Evolutionary conservation across 305 asterid genomes (phyloP).

Genomic region (Fraxinus angustifolia): DNA sequence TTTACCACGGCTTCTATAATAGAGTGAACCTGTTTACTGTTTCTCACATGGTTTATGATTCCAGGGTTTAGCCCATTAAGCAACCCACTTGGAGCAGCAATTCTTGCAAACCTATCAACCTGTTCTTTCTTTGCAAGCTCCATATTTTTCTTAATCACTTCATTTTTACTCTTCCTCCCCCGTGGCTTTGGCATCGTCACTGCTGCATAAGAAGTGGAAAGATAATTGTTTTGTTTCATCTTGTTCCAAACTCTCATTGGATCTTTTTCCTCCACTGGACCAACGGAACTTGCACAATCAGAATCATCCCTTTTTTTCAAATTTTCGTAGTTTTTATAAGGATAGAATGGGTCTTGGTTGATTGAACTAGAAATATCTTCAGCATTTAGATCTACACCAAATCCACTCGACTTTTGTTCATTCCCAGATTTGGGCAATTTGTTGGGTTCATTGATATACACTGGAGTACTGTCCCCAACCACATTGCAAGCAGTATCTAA

Average conservation of each 20-base stretch:
- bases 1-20: constrained; percentile 49
- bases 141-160: constrained; percentile 40
- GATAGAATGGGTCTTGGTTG: constrained; percentile 26
- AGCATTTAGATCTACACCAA: constrained; percentile 33
- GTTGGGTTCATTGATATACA: constrained; percentile 30
- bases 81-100: constrained; percentile 56
- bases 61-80: constrained; percentile 55
- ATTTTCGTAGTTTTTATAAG: constrained; percentile 22
- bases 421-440: constrained; percentile 23
- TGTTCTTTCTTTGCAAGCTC: constrained; percentile 57
- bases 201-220: constrained; percentile 42
- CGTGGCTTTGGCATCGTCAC: constrained; percentile 36
- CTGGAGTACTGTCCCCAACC: constrained; percentile 22
- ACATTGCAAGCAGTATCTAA: constrained; percentile 27
- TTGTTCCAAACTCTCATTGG: constrained; percentile 48
- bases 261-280: constrained; percentile 44
- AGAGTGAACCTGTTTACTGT: constrained; percentile 54
- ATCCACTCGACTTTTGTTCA: constrained; percentile 30
- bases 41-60: constrained; percentile 57
- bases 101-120: constrained; percentile 49
- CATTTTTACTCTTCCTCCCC: constrained; percentile 41
- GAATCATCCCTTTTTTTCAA: constrained; percentile 34
- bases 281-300: constrained; percentile 49
- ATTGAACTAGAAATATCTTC: constrained; percentile 37
- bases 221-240: constrained; percentile 51